A percentile compares a stretch with the other conserved stretches of the same genome.
Evolutionary conservation across 164 flowering plant genomes (phyloP).

Genomic region (Kingdonia uniflora): DNA sequence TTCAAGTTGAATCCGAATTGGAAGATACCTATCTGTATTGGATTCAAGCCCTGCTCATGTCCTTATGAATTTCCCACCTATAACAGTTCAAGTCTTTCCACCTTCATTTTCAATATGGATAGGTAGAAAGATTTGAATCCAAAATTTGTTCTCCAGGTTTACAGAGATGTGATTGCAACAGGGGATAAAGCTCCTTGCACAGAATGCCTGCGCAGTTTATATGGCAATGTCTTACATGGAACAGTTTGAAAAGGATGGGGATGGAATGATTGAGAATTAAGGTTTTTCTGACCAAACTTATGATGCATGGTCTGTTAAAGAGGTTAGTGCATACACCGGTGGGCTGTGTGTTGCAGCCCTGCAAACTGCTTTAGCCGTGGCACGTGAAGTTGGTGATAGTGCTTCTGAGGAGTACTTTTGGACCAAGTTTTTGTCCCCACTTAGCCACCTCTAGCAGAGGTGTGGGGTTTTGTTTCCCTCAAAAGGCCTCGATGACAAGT

Average conservation of each 20-base stretch:
- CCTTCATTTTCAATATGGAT: conserved; percentile 56
- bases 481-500: too few species aligned
- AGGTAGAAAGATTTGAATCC: conserved; percentile 94
- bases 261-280: conserved; percentile 92
- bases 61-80: too few species aligned
- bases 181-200: conserved; percentile 64
- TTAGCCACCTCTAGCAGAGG: too few species aligned
- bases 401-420: conserved; percentile 53
- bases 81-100: too few species aligned
- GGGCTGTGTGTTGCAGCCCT: conserved; percentile 89
- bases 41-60: too few species aligned
- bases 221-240: conserved; percentile 86
- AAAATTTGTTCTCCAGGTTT: conserved; percentile 91
- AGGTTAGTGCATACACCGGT: conserved; percentile 90
- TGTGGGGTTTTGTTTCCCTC: too few species aligned
- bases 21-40: too few species aligned
- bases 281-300: conserved; percentile 99
- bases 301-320: conserved; percentile 81
- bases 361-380: conserved; percentile 87
- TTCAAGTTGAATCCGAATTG: too few species aligned
- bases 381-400: conserved; percentile 62
- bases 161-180: conserved; percentile 74
- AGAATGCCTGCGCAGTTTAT: conserved; percentile 74
- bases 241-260: conserved; percentile 79
- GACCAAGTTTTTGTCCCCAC: too few species aligned